phyloP scores from a whole-genome alignment of 768 basidiomycete species.

The Lactarius indigo region DNA sequence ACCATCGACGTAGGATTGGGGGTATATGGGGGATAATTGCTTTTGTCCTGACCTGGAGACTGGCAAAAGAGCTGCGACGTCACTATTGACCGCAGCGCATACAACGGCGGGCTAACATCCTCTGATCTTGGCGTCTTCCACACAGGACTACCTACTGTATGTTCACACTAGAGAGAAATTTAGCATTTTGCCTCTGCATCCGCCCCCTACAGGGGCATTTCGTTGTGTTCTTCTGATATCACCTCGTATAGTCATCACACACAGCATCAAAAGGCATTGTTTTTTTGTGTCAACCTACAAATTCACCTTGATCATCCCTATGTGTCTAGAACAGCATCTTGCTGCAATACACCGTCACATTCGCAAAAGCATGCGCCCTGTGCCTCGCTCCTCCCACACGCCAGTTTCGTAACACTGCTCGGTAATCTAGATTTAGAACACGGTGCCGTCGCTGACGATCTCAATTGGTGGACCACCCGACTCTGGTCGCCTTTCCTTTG shows the following conservation, averaged over 20 bases:
- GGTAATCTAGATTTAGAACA: conserved; percentile 46
- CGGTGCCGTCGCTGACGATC: conserved; percentile 80
- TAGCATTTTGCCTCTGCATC: neutral
- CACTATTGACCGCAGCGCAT: conserved; percentile 2
- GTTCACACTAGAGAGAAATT: neutral
- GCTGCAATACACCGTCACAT: neutral
- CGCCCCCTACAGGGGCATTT: conserved; percentile 4
- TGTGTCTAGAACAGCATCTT: neutral
- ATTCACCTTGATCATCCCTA: conserved; percentile 11
- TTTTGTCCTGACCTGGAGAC: conserved; percentile 27
- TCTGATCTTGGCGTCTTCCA: neutral
- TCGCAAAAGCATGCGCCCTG: neutral
- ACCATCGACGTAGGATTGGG: conserved; percentile 23
- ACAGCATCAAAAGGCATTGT: neutral
- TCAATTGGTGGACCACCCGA: conserved; percentile 84
- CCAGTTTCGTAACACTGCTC: neutral
- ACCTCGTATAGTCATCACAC: neutral
- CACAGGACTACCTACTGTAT: neutral
- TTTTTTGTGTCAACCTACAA: neutral
- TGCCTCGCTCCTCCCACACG: conserved; percentile 17
- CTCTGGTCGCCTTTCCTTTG: conserved; percentile 66
- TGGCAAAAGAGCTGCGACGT: conserved; percentile 26
- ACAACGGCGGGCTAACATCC: neutral
- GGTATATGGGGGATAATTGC: conserved; percentile 28
- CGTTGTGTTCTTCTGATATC: neutral